These are phyloP conservation scores for Puccinia coronata DNA, from an alignment of 1,284 basidiomycete genomes.

Conservation along the genomic window DNA sequence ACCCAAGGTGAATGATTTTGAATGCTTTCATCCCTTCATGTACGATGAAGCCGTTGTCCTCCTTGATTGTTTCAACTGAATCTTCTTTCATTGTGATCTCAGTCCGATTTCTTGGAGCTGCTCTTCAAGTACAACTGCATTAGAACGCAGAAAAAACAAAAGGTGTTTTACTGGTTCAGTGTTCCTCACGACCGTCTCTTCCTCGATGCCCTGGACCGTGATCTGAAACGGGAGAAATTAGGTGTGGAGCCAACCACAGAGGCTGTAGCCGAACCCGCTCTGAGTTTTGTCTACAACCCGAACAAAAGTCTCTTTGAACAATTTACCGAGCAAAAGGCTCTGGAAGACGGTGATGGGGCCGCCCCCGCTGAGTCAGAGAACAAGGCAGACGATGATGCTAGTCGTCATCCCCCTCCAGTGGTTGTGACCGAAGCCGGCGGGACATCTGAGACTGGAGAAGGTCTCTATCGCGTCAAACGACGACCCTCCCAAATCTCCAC, in stretches of 20 bases:
- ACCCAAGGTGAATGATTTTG: conserved; percentile 69
- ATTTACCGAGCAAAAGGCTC: conserved; percentile 63
- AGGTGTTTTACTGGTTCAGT: conserved; percentile 81
- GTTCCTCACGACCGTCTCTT: conserved; percentile 73
- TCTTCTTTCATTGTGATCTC: too few species aligned
- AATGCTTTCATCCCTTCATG: not conserved
- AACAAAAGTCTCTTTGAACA: conserved; percentile 82
- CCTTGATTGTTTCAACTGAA: not conserved
- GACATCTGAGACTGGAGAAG: conserved; percentile 43
- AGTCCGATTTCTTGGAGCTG: conserved; percentile 88
- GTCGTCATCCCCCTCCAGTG: conserved; percentile 47
- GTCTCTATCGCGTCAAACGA: conserved; percentile 33
- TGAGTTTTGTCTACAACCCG: conserved; percentile 70
- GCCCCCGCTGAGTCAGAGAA: conserved; percentile 1
- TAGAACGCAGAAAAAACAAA: conserved; percentile 92
- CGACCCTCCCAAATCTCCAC: conserved; percentile 49
- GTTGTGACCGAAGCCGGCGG: conserved; percentile 48
- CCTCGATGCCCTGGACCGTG: conserved; percentile 86
- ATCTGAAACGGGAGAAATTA: conserved; percentile 87
- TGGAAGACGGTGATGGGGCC: conserved; percentile 55
- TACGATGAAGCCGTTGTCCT: not conserved
- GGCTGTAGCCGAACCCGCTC: conserved; percentile 74
- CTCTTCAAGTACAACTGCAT: conserved; percentile 93
- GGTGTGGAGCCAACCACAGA: conserved; percentile 78
- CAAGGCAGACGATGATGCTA: not conserved